A percentile compares a stretch with the other conserved stretches of the same genome.
Conservation (phyloP, 176 grass and related monocot genomes). For the Cenchrus purpureus region DNA sequence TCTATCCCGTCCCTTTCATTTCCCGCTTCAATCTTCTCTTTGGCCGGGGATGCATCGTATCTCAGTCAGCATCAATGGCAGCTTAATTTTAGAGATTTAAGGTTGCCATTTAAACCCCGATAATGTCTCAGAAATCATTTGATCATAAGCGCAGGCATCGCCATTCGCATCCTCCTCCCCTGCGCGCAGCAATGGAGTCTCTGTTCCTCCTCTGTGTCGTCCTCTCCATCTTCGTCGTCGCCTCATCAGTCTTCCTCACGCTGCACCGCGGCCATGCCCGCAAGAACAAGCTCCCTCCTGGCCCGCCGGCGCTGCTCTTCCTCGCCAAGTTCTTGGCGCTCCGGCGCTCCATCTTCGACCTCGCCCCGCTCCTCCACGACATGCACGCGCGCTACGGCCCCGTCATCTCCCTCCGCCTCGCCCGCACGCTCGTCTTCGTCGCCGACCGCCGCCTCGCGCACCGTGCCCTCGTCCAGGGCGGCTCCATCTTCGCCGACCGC, state of each 20-base stretch:
- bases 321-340: constrained; percentile 45
- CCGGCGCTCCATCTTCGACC: constrained; percentile 49
- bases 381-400: constrained; percentile 49
- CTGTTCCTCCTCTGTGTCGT: not conserved
- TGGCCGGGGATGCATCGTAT: too few species aligned
- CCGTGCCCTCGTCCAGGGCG: constrained; percentile 34
- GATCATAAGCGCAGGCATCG: too few species aligned
- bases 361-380: constrained; percentile 44
- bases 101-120: too few species aligned
- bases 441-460: constrained; percentile 52
- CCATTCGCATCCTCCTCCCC: too few species aligned
- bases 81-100: too few species aligned
- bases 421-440: constrained; percentile 59
- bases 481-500: constrained; percentile 43
- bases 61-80: too few species aligned
- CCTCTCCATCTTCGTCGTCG: not conserved
- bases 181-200: not conserved
- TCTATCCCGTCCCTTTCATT: too few species aligned
- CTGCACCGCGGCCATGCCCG: not conserved
- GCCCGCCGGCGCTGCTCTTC: constrained; percentile 48
- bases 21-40: too few species aligned
- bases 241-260: not conserved
- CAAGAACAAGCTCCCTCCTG: constrained; percentile 36
- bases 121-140: too few species aligned
- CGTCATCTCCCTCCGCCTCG: constrained; percentile 49